Evolutionary conservation across 768 basidiomycete genomes (phyloP).

Genomic region (Lanmaoa rubissima): DNA sequence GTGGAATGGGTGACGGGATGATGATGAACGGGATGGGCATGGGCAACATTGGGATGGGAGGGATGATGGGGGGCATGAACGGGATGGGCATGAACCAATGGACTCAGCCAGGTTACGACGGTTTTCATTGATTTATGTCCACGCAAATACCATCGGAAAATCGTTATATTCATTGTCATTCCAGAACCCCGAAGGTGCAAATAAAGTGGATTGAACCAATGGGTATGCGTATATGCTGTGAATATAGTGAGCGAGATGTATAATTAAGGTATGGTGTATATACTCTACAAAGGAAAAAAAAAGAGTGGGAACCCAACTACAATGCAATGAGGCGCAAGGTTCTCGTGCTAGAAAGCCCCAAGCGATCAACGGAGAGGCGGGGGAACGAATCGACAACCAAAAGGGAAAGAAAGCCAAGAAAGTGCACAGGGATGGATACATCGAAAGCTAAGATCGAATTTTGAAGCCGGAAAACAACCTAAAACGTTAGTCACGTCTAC

Average conservation of each 20-base stretch:
- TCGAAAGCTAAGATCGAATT: background rate
- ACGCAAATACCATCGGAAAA: background rate
- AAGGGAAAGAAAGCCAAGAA: background rate
- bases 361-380: constrained; percentile 18
- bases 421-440: background rate
- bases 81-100: constrained; percentile 42
- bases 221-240: constrained; percentile 29
- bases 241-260: constrained; percentile 23
- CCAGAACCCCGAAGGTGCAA: constrained; percentile 4
- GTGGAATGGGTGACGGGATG: constrained; percentile 42
- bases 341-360: background rate
- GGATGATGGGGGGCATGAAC: constrained; percentile 33
- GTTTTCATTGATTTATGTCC: constrained; percentile 25
- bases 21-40: constrained; percentile 40
- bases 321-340: constrained; percentile 7
- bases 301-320: constrained; percentile 19
- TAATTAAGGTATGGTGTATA: constrained; percentile 37
- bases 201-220: constrained; percentile 10
- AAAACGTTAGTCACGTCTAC: constrained; percentile 9
- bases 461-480: background rate
- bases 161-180: background rate
- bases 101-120: constrained; percentile 35
- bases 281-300: constrained; percentile 41
- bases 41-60: constrained; percentile 35
- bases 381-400: background rate